Evolutionary conservation across 2,329 filamentous ascomycete species (phyloP), one percentile per base, ranked within the genome.

Genomic region (Aspergillus eucalypticola): DNA sequence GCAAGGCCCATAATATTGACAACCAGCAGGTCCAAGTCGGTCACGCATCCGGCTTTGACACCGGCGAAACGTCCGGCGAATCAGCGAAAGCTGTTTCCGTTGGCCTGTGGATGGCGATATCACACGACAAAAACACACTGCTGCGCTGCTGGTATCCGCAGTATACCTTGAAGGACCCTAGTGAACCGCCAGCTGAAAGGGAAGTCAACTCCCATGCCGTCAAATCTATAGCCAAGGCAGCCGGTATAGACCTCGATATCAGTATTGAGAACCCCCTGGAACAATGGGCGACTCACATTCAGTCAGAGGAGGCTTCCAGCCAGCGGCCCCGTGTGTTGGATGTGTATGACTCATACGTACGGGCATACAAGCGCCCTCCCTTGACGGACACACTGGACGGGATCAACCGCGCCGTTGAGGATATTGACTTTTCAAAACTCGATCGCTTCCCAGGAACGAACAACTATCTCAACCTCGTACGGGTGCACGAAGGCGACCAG

Each of bases 131-230:
- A 48, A 85, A 79, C 27, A 88, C 85, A 0, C 79, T 92, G 2
- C 79, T 96, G 58, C 86, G 89, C 59, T 89, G 88, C 56, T 90
- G 88, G 85, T 88, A 87, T 66, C 85, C 85, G 7, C 76, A 73
- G 82, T 74, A 72, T 57, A 71, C 75, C 10, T 69, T 77, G 64
- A 67, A 73, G 17, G 64, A 70, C 13, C 63, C 62, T 7, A 64
- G 57, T 13, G 51, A 66, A 5, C 72, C 78, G 21, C 76, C 75
- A 3, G 67, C 70, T 19, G 71, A 73, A 54, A 66, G 75, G 27
- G 74, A 81, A 50, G 72, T 84, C 55, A 88, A 88, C 68, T 76
- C 83, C 0, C 83, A 87, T 68, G 88, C 87, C 0, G 78, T 96
- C 55, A 94, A 91, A 70, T 79, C 75, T 5, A 71, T 79, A 44